Evolutionary conservation across 164 flowering plant genomes (phyloP).

Genomic region (Chimonanthus salicifolius): DNA sequence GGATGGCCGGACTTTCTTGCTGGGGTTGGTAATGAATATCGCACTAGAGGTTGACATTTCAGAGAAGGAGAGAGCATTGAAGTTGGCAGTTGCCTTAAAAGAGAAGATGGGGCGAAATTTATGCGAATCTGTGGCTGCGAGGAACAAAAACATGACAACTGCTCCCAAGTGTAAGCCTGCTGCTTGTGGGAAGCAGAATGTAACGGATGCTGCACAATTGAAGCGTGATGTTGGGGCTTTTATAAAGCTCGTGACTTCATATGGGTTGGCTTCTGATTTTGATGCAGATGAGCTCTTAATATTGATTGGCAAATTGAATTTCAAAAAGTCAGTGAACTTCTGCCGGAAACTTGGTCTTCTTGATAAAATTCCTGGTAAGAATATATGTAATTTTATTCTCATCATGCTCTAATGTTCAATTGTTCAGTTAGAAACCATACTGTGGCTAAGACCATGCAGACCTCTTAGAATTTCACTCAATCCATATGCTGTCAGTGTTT

Average conservation of each 20-base stretch:
- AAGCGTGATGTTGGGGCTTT: background rate
- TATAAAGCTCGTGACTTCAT: background rate
- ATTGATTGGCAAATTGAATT: too few species aligned
- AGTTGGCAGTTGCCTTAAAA: background rate
- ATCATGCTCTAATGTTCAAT: too few species aligned
- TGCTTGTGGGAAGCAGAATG: background rate
- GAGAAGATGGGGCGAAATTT: background rate
- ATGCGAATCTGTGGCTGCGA: background rate
- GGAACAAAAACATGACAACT: background rate
- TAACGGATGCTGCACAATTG: background rate
- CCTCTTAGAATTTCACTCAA: too few species aligned
- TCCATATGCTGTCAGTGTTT: too few species aligned
- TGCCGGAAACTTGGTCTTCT: too few species aligned
- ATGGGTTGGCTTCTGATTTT: conserved; percentile 1
- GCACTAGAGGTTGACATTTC: background rate
- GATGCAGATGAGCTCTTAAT: conserved; percentile 1
- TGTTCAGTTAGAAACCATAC: too few species aligned
- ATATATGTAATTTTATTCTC: too few species aligned
- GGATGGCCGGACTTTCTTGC: background rate
- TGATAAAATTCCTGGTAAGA: too few species aligned
- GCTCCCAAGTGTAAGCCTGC: background rate
- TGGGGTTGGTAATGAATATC: background rate
- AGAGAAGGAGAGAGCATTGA: background rate
- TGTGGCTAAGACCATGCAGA: too few species aligned
- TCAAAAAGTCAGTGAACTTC: too few species aligned